Conservation (phyloP, 2,329 filamentous ascomycete genomes). For the Rosellinia necatrix region DNA sequence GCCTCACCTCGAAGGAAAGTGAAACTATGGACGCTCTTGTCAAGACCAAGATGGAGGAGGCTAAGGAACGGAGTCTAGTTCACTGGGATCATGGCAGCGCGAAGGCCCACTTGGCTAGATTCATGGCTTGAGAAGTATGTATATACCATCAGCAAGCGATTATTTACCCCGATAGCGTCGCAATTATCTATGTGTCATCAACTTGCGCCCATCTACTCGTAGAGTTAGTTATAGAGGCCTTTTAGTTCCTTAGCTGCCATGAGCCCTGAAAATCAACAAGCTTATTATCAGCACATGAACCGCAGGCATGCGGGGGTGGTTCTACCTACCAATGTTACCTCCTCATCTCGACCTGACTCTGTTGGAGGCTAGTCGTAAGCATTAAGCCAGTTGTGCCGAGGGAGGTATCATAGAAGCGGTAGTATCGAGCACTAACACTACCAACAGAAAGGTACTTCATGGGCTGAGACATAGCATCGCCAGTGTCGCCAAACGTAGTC, state of each 20-base stretch:
- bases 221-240: constrained; percentile 2
- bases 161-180: constrained; percentile 17
- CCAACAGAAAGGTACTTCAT: constrained; percentile 5
- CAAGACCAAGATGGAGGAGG: constrained; percentile 3
- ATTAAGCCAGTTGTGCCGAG: too few relatives aligned
- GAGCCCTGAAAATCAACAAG: constrained; percentile 3
- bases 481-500: constrained; percentile 1
- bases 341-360: background rate
- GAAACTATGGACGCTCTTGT: background rate
- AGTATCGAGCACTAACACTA: constrained; percentile 10
- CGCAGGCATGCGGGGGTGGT: constrained; percentile 4
- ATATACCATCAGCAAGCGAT: constrained; percentile 7
- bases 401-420: constrained; percentile 9
- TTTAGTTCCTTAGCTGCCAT: constrained; percentile 4
- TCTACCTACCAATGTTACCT: constrained; percentile 2
- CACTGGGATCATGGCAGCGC: constrained; percentile 7
- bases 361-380: too few relatives aligned
- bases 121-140: constrained; percentile 7
- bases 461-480: constrained; percentile 3
- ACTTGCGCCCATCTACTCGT: constrained; percentile 9
- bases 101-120: constrained; percentile 9
- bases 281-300: constrained; percentile 9
- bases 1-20: background rate
- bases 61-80: constrained; percentile 1
- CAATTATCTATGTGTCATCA: constrained; percentile 8